These are phyloP conservation scores for Mucor sp. DNA, from an alignment of 371 early-diverging fungal genomes.

Conservation along the genomic window DNA sequence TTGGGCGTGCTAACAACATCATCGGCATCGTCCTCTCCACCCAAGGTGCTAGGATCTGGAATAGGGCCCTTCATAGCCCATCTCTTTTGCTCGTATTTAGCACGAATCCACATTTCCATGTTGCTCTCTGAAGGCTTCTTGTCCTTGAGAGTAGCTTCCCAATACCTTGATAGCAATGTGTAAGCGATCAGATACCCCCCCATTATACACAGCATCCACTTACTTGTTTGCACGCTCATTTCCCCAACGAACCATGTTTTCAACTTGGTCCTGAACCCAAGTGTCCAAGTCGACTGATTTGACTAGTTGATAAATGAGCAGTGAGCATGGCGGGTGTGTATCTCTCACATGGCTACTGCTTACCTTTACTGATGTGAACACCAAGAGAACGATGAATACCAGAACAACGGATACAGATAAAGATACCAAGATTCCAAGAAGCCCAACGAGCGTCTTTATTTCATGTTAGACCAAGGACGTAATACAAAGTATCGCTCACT, in stretches of 20 bases:
- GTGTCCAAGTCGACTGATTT: constrained; percentile 86
- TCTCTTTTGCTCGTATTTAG: constrained; percentile 84
- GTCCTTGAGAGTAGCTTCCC: constrained; percentile 64
- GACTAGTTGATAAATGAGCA: constrained; percentile 43
- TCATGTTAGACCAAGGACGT: not conserved
- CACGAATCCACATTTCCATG: constrained; percentile 82
- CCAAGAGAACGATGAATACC: constrained; percentile 87
- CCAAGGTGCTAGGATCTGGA: constrained; percentile 74
- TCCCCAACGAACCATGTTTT: constrained; percentile 83
- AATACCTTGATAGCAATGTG: constrained; percentile 41
- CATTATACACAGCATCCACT: not conserved
- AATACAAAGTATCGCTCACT: not conserved
- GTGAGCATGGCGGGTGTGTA: not conserved
- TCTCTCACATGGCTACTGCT: not conserved
- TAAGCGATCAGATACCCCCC: not conserved
- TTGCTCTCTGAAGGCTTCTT: constrained; percentile 57
- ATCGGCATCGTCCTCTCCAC: constrained; percentile 37
- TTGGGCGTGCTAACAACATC: not conserved
- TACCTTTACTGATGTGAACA: constrained; percentile 86
- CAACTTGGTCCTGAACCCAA: constrained; percentile 87
- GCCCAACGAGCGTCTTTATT: constrained; percentile 86
- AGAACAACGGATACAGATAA: constrained; percentile 87
- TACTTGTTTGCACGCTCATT: constrained; percentile 78
- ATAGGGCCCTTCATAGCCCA: constrained; percentile 73
- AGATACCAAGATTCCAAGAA: constrained; percentile 85